A percentile compares a stretch with the other conserved stretches of the same genome.
These are phyloP conservation scores for Poa annua DNA, from an alignment of 176 grass and related monocot genomes.

Conservation along the genomic window DNA sequence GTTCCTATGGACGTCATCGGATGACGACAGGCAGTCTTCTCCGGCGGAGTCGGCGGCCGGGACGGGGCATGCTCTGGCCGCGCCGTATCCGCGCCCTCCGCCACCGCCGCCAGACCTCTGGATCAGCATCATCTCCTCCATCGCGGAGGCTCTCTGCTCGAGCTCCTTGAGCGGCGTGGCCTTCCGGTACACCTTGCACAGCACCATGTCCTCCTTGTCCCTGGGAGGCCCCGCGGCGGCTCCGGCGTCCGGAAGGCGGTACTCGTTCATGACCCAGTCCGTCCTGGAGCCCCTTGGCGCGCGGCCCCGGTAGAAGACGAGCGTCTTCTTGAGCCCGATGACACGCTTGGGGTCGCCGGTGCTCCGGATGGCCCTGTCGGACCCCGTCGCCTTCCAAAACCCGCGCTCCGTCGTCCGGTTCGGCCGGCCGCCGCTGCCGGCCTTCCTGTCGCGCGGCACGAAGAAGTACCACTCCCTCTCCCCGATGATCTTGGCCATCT, in stretches of 20 bases:
- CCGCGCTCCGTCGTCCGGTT: constrained; percentile 83
- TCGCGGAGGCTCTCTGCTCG: constrained; percentile 58
- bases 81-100: background rate
- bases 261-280: constrained; percentile 96
- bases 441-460: constrained; percentile 70
- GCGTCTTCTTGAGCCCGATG: constrained; percentile 86
- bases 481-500: constrained; percentile 82
- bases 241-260: constrained; percentile 55
- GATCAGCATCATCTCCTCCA: constrained; percentile 49
- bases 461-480: constrained; percentile 99
- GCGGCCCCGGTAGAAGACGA: constrained; percentile 81
- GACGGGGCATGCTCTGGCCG: background rate
- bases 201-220: constrained; percentile 62
- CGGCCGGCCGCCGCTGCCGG: constrained; percentile 75
- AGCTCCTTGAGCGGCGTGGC: constrained; percentile 85
- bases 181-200: constrained; percentile 92
- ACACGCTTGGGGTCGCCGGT: constrained; percentile 52
- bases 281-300: constrained; percentile 76
- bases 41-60: background rate
- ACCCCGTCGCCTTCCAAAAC: constrained; percentile 96
- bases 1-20: constrained; percentile 47
- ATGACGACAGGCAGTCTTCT: constrained; percentile 41
- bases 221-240: constrained; percentile 29
- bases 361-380: constrained; percentile 58
- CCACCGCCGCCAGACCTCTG: constrained; percentile 29